phyloP scores from a whole-genome alignment of 768 basidiomycete genomes.

The Trametes cingulata region DNA sequence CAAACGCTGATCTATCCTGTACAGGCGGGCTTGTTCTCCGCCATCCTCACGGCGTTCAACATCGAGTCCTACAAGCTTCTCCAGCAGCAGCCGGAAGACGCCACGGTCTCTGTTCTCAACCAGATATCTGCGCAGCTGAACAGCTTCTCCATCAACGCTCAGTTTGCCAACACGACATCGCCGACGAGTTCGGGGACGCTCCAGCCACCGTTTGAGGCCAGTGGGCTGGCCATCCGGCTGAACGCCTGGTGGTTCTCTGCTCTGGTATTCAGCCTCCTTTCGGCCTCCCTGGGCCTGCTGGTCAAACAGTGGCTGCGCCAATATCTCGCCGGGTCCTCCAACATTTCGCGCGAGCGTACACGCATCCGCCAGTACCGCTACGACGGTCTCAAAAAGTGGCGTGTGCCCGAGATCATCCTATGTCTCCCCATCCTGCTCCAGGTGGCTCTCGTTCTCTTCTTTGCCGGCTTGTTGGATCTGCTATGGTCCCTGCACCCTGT shows the following conservation, averaged over 20 bases:
- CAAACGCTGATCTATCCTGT: no score
- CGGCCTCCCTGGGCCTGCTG: constrained; percentile 24
- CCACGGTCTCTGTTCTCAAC: constrained; percentile 6
- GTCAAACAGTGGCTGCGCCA: constrained; percentile 27
- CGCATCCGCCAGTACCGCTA: constrained; percentile 30
- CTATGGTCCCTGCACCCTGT: constrained; percentile 23
- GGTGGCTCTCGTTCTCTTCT: constrained; percentile 24
- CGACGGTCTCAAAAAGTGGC: constrained; percentile 28
- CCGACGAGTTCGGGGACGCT: not conserved
- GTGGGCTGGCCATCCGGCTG: constrained; percentile 12
- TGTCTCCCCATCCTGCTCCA: constrained; percentile 26
- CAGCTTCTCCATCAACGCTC: constrained; percentile 7
- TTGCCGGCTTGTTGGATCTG: constrained; percentile 26
- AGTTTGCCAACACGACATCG: constrained; percentile 11
- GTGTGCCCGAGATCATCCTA: constrained; percentile 19
- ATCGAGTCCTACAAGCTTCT: constrained; percentile 22
- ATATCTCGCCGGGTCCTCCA: constrained; percentile 24
- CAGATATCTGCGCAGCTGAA: constrained; percentile 22
- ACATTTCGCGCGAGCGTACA: constrained; percentile 25
- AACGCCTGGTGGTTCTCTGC: constrained; percentile 23
- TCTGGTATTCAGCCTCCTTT: constrained; percentile 19
- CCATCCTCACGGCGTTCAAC: constrained; percentile 25
- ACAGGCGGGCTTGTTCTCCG: constrained; percentile 25
- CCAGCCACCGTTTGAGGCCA: not conserved
- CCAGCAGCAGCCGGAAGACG: constrained; percentile 16